These are phyloP conservation scores for Euphorbia peplus DNA, from an alignment of 345 rosid genomes.

Conservation along the genomic window DNA sequence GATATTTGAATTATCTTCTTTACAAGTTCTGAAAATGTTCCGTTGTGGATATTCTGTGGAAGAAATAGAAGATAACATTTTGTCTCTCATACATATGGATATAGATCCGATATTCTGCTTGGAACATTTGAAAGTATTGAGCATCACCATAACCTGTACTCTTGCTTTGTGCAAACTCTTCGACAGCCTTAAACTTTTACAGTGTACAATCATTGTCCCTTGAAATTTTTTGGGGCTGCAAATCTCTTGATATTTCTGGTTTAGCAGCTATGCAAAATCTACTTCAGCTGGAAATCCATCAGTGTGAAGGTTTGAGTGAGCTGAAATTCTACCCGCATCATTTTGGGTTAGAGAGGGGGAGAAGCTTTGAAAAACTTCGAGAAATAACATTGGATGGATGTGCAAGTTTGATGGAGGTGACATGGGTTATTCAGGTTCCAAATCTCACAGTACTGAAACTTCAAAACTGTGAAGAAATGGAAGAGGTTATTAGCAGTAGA, in stretches of 20 bases:
- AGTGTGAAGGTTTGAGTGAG: neutral
- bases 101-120: neutral
- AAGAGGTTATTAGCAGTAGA: neutral
- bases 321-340: neutral
- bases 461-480: neutral
- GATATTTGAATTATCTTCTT: neutral
- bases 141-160: neutral
- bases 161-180: neutral
- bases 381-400: neutral
- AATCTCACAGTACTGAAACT: neutral
- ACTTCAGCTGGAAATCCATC: neutral
- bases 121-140: neutral
- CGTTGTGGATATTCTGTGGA: neutral
- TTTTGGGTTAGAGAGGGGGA: neutral
- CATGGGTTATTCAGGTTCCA: constrained; percentile 2
- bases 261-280: constrained; percentile 2
- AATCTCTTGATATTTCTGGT: neutral
- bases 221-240: neutral
- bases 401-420: neutral
- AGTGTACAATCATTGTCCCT: neutral
- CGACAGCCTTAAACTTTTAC: neutral
- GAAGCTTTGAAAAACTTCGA: neutral
- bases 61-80: neutral
- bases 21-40: neutral
- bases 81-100: neutral